A percentile compares a stretch with the other conserved stretches of the same genome.
Conservation (phyloP, 192 early-diverging fungal species). For the Coemansia asiatica region DNA sequence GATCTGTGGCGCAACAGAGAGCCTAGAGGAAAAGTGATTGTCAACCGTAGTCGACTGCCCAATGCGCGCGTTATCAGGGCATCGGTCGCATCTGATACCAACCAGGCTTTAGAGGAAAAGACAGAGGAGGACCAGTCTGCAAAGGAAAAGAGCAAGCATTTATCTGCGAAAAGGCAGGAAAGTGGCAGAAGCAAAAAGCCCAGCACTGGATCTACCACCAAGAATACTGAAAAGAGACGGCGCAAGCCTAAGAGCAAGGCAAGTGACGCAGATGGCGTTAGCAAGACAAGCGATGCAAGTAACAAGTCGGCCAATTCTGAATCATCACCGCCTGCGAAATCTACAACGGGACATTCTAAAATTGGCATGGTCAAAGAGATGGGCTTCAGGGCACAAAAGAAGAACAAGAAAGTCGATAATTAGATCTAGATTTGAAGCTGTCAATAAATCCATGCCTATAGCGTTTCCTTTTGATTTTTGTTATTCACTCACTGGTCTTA, state of each 20-base stretch:
- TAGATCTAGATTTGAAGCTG: too few species aligned
- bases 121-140: neutral
- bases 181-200: neutral
- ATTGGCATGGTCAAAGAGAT: too few species aligned
- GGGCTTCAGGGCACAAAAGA: too few species aligned
- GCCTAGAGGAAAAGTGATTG: constrained; percentile 31
- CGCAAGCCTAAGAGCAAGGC: neutral
- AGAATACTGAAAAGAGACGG: neutral
- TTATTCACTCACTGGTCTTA: too few species aligned
- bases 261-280: neutral
- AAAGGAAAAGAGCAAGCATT: neutral
- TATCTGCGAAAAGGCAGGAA: neutral
- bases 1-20: constrained; percentile 41
- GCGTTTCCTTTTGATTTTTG: too few species aligned
- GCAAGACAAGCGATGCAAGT: neutral
- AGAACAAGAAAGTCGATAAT: too few species aligned
- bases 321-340: too few species aligned
- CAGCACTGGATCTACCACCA: neutral
- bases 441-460: too few species aligned
- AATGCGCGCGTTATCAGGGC: neutral
- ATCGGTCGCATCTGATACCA: neutral
- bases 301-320: neutral
- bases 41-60: constrained; percentile 35
- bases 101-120: neutral
- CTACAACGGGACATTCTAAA: too few species aligned